These are phyloP conservation scores for Agapanthus africanus DNA, from an alignment of 106 monocot species.

Conservation along the genomic window DNA sequence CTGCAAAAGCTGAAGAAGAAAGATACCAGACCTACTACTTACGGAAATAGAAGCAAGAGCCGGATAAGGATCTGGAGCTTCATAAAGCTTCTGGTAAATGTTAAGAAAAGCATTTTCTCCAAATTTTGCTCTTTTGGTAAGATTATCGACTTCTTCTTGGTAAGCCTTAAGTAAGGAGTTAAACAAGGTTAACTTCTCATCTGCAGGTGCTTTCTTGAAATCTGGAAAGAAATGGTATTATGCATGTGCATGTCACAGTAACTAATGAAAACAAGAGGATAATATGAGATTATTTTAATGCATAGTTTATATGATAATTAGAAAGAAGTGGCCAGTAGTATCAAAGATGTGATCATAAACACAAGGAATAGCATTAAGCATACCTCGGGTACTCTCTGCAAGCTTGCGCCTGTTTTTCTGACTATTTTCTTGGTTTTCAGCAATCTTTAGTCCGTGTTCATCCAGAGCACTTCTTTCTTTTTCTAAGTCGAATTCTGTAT, in stretches of 20 bases:
- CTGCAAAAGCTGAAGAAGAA: background rate
- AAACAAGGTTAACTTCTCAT: conserved; percentile 87
- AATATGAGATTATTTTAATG: background rate
- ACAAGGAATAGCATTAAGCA: background rate
- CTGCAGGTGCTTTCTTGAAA: conserved; percentile 93
- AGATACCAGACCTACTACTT: conserved; percentile 24
- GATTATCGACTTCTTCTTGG: conserved; percentile 99
- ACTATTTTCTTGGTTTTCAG: conserved; percentile 95
- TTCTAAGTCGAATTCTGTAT: conserved; percentile 90
- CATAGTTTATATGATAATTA: background rate
- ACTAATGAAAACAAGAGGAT: no score
- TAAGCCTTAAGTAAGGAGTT: conserved; percentile 87
- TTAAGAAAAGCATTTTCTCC: conserved; percentile 99
- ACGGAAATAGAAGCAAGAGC: conserved; percentile 83
- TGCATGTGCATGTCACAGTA: no score
- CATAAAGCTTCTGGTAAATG: conserved; percentile 98
- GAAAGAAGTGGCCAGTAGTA: background rate
- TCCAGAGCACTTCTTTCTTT: conserved; percentile 95
- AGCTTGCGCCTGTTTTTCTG: conserved; percentile 93
- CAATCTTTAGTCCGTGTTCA: conserved; percentile 93
- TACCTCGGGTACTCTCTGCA: conserved; percentile 84
- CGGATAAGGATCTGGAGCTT: conserved; percentile 98
- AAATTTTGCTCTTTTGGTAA: conserved; percentile 97
- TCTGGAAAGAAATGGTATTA: conserved; percentile 36
- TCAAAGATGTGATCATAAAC: background rate